Base-by-base conservation (phyloP, 306 rosid genomes). In the Cucumis melo region DNA sequence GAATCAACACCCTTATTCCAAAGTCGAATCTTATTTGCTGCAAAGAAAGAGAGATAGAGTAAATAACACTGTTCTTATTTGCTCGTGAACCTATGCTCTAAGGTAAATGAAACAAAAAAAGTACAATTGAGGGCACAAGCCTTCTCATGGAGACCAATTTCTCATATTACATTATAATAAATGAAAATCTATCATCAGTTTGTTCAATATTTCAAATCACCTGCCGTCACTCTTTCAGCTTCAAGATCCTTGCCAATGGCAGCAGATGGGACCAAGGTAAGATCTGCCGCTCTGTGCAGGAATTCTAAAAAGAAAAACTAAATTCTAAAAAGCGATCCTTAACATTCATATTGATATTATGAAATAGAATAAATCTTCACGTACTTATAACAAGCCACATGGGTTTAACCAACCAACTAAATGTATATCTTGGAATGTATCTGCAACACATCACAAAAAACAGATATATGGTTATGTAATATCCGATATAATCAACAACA, bases 1-100 rank as follows among this genome's bases (percentile, higher is more conserved):
- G 93, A 95, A 83, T 95, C 99, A 48, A 95, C 99, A 82, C 99
- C 99, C 85, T 95, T 95, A 78, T 84, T 95, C 99, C 99, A 95
- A 74, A 92, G 91, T 32, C 97, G 96, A 70, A 95, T 95, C 87
- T 87, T 95, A 83, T 92, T 88, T 44, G 98, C 98, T 95, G 89
- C 66, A 86, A 24, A 78, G 68, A 76, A 78, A 80, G 46, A 19
- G 75, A 66, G 21, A 75, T 41, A 42, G 14, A 73, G 76, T 50
- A 27, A 72, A 50, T 15, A 46, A 21, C 21, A 7, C 14, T 29
- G 34, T 3, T 70, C 24, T 19, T 8, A 24, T 1, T 24, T 23
- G 55, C 8, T 36, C 9, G 71, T 16, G 48, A 64, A 32, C 10
- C 4, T 64, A 64, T 64, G 71, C 24, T 44, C n/a, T 12, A 32